These are phyloP conservation scores for Cyclostephanos tholiformis DNA, from an alignment of 108 stramenopile species.

Conservation along the genomic window DNA sequence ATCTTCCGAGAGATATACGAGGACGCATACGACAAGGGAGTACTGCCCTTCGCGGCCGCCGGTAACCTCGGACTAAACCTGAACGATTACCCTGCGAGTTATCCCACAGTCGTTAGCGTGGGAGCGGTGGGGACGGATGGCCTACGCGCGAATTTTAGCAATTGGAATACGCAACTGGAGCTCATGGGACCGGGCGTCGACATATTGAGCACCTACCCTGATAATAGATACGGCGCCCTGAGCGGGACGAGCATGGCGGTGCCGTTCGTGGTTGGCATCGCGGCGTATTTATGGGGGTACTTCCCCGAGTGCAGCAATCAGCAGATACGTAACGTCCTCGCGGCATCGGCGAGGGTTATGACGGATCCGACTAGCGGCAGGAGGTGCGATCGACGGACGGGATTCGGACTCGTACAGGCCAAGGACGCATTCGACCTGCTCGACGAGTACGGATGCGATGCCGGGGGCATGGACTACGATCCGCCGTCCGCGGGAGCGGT, in stretches of 20 bases:
- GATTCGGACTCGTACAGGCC: constrained; percentile 46
- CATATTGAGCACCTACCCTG: constrained; percentile 52
- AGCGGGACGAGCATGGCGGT: constrained; percentile 78
- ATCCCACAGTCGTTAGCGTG: constrained; percentile 51
- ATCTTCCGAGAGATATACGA: constrained; percentile 30
- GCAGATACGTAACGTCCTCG: constrained; percentile 55
- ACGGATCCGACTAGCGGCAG: background rate
- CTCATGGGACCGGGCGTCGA: constrained; percentile 60
- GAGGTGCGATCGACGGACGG: constrained; percentile 30
- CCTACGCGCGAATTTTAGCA: constrained; percentile 46
- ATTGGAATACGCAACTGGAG: constrained; percentile 56
- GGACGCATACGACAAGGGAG: constrained; percentile 41
- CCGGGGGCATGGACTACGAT: constrained; percentile 22
- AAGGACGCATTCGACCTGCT: constrained; percentile 52
- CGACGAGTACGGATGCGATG: constrained; percentile 28
- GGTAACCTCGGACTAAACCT: constrained; percentile 45
- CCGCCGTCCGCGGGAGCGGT: constrained; percentile 29
- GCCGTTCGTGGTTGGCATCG: constrained; percentile 66
- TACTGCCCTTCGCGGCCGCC: constrained; percentile 54
- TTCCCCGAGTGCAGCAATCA: constrained; percentile 48
- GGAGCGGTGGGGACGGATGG: constrained; percentile 47
- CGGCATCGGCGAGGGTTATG: constrained; percentile 25
- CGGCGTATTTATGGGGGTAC: constrained; percentile 56
- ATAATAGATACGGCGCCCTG: constrained; percentile 29
- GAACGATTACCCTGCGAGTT: constrained; percentile 52